phyloP scores from a whole-genome alignment of 345 rosid genomes.

The Punica granatum region DNA sequence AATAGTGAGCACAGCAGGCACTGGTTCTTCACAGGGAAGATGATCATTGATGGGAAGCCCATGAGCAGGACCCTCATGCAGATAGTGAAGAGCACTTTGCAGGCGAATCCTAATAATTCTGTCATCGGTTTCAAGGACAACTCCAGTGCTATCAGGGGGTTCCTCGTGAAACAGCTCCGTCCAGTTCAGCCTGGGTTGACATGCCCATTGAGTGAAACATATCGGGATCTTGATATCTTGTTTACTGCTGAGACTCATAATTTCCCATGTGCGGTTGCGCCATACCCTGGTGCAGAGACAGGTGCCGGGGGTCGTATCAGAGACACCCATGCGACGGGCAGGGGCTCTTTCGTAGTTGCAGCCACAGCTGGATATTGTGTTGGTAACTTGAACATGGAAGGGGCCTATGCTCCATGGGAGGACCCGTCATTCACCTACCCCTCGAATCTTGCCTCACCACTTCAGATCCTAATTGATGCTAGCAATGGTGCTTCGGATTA shows the following conservation, averaged over 20 bases:
- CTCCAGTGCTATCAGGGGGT: slow-evolving; percentile 91
- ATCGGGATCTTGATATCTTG: slow-evolving; percentile 63
- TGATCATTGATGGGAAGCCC: slow-evolving; percentile 76
- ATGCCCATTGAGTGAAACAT: slow-evolving; percentile 40
- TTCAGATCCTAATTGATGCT: slow-evolving; percentile 80
- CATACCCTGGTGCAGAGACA: slow-evolving; percentile 97
- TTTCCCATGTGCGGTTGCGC: slow-evolving; percentile 98
- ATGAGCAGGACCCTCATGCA: slow-evolving; percentile 82
- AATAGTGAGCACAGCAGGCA: slow-evolving; percentile 94
- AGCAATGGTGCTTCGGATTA: slow-evolving; percentile 97
- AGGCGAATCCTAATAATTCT: slow-evolving; percentile 72
- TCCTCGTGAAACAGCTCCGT: slow-evolving; percentile 56
- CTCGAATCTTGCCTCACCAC: slow-evolving; percentile 73
- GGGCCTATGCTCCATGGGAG: slow-evolving; percentile 90
- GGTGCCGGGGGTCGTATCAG: slow-evolving; percentile 97
- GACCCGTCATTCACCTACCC: slow-evolving; percentile 71
- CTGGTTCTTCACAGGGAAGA: slow-evolving; percentile 92
- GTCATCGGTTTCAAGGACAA: slow-evolving; percentile 94
- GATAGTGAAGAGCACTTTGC: slow-evolving; percentile 85
- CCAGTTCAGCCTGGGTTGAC: slow-evolving; percentile 66
- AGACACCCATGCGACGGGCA: slow-evolving; percentile 97
- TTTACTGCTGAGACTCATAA: slow-evolving; percentile 97
- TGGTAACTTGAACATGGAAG: slow-evolving; percentile 74
- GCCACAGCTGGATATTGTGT: slow-evolving; percentile 85
- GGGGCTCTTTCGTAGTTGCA: slow-evolving; percentile 85